phyloP scores from a whole-genome alignment of 192 early-diverging fungal species.

The Podila horticola region DNA sequence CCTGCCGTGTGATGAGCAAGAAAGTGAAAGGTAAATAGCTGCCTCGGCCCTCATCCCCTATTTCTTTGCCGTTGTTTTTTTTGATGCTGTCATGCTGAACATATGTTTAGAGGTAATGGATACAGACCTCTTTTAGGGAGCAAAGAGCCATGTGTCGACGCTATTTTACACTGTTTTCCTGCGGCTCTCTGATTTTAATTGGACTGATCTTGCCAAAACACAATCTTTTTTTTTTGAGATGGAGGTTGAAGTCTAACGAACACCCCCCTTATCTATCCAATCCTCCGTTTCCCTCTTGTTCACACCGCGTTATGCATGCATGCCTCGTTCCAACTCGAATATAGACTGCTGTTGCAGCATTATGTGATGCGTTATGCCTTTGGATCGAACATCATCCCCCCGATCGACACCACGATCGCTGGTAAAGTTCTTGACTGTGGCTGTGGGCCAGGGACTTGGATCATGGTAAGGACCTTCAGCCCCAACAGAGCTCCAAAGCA shows the following conservation, averaged over 20 bases:
- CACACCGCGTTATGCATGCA: too few relatives aligned
- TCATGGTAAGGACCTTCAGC: conserved; percentile 21
- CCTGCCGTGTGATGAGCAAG: conserved; percentile 48
- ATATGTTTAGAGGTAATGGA: too few relatives aligned
- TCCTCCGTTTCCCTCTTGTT: too few relatives aligned
- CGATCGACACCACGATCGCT: conserved; percentile 22
- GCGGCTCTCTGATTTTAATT: too few relatives aligned
- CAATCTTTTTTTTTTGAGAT: too few relatives aligned
- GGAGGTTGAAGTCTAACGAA: background rate
- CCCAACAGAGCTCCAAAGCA: background rate
- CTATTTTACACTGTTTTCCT: too few relatives aligned
- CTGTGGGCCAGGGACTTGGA: conserved; percentile 54
- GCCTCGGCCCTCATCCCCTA: background rate
- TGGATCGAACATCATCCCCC: conserved; percentile 38
- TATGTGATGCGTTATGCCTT: conserved; percentile 48
- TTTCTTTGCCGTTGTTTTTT: background rate
- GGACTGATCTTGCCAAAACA: too few relatives aligned
- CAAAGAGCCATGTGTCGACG: too few relatives aligned
- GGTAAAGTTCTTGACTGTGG: conserved; percentile 45
- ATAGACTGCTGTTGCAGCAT: conserved; percentile 37
- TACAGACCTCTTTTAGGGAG: too few relatives aligned
- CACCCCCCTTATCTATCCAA: conserved; percentile 32
- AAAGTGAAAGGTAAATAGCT: conserved; percentile 36
- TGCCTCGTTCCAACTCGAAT: too few relatives aligned
- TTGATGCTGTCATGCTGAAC: too few relatives aligned